Conservation (phyloP, 2,329 filamentous ascomycete genomes). For the Neonectria faginata region DNA sequence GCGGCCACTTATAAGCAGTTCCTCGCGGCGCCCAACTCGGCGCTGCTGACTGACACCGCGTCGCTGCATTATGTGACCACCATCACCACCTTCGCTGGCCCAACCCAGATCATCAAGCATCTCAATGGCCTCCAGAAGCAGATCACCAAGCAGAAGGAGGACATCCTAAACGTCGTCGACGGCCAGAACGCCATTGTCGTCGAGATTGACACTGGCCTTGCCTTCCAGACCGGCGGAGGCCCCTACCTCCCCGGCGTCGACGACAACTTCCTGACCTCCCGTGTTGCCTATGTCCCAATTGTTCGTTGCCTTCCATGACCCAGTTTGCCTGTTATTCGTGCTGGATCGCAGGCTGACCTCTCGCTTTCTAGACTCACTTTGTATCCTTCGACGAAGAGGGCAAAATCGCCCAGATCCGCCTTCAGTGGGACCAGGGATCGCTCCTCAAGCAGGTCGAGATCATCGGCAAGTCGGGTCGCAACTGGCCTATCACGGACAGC, state of each 20-base stretch:
- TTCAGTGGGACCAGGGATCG: conserved; percentile 95
- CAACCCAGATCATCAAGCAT: conserved; percentile 85
- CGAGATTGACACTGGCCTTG: conserved; percentile 84
- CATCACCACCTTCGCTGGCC: conserved; percentile 77
- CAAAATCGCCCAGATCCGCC: conserved; percentile 87
- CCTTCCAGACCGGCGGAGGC: conserved; percentile 85
- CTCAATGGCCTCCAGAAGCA: conserved; percentile 76
- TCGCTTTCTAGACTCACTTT: conserved; percentile 76
- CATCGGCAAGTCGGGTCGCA: conserved; percentile 88
- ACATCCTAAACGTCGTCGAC: conserved; percentile 79
- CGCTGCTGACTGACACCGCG: conserved; percentile 72
- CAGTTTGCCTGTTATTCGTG: conserved; percentile 4
- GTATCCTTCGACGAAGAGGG: conserved; percentile 82
- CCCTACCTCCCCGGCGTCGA: conserved; percentile 89
- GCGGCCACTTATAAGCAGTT: conserved; percentile 76
- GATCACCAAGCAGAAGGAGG: conserved; percentile 86
- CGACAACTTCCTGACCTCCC: conserved; percentile 92
- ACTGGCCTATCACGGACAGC: conserved; percentile 94
- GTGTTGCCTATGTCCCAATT: conserved; percentile 81
- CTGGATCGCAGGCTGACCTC: conserved; percentile 26
- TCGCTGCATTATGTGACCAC: conserved; percentile 91
- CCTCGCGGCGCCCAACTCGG: conserved; percentile 73
- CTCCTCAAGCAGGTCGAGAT: conserved; percentile 94
- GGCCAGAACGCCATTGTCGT: conserved; percentile 78
- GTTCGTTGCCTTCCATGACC: conserved; percentile 64